Evolutionary conservation across 306 rosid genomes (phyloP).

Genomic region (Mimosa bimucronata): DNA sequence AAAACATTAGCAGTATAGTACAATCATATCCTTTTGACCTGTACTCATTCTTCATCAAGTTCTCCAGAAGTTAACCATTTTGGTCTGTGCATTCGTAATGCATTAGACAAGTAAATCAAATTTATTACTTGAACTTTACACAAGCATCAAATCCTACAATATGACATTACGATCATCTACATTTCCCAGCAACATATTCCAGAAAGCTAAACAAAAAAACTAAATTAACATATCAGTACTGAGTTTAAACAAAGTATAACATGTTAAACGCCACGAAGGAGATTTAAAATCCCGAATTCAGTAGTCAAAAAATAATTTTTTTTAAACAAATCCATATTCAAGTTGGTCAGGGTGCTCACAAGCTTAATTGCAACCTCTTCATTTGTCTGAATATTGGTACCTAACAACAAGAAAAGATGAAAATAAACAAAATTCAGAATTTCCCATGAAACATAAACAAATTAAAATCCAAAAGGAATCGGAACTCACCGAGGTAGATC

Average conservation of each 20-base stretch:
- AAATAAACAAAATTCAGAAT: background rate
- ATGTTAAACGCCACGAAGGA: background rate
- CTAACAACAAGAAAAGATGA: slow-evolving; percentile 38
- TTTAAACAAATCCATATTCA: slow-evolving; percentile 17
- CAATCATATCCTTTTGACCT: background rate
- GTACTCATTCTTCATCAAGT: slow-evolving; percentile 1
- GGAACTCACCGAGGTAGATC: slow-evolving; percentile 80
- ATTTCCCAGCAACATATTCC: slow-evolving; percentile 23
- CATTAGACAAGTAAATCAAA: slow-evolving; percentile 11
- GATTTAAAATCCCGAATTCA: background rate
- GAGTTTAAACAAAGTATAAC: slow-evolving; percentile 14
- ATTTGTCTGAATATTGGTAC: slow-evolving; percentile 86
- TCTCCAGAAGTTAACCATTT: slow-evolving; percentile 11
- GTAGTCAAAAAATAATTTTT: slow-evolving; percentile 1
- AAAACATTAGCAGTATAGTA: background rate
- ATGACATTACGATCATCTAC: background rate
- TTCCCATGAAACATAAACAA: background rate
- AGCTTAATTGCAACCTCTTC: slow-evolving; percentile 98
- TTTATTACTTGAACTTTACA: slow-evolving; percentile 8
- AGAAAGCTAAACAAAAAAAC: background rate
- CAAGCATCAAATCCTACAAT: slow-evolving; percentile 14
- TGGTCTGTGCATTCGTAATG: slow-evolving; percentile 9
- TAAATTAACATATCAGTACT: slow-evolving; percentile 15
- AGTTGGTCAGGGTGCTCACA: slow-evolving; percentile 54
- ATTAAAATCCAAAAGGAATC: background rate